Evolutionary conservation across 2,329 filamentous ascomycete genomes (phyloP), one percentile per base, ranked within the genome.

Genomic region (Ophiocordyceps camponoti-leonardi): DNA sequence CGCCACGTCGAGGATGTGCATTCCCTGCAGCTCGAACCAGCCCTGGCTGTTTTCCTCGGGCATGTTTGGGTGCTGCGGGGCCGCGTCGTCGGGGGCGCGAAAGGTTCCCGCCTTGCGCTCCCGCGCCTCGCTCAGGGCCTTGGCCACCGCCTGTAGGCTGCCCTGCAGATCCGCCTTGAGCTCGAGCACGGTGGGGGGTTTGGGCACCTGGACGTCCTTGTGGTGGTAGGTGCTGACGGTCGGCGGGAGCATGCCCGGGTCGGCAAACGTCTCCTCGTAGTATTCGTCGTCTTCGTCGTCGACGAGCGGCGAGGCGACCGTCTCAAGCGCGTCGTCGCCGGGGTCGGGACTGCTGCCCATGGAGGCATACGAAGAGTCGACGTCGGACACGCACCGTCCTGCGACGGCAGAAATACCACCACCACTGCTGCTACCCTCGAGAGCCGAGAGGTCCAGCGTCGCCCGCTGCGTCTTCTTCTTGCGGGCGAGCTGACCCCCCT

Each of bases 171-270:
- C 70, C 16, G 62, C 55, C 57, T 90, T 84, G 47, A 98, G 73
- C 49, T 90, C 81, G 43, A 77, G 70, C 51, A 90, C 77, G 48
- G 92, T 83, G 10, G 92, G 92, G 37, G 88, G 86, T 44, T 83
- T 90, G 12, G 86, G 79, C 20, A 94, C 73, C 47, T 81, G 80
- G 55, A 87, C 85, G 49, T 86, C 81, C 53, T 83, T 81, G 56
- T 87, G 79, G 52, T 85, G 87, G 63, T 96, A 98, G 3, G 92
- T 98, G 71, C 88, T 95, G 39, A 90, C 86, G 0, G 92, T 98
- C 0, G 92, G 92, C n/a, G 92, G 90, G 4, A 95, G 77, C 78
- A 98, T 90, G 49, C 81, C 74, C 28, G 78, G 75, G 48, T 86
- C 76, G 30, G 77, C 74, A 55, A 76, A 75, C 45, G 53, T 60